Evolutionary conservation across 2,329 filamentous ascomycete species (phyloP), one percentile per base, ranked within the genome.

Genomic region (Sclerotiophoma versabilis): DNA sequence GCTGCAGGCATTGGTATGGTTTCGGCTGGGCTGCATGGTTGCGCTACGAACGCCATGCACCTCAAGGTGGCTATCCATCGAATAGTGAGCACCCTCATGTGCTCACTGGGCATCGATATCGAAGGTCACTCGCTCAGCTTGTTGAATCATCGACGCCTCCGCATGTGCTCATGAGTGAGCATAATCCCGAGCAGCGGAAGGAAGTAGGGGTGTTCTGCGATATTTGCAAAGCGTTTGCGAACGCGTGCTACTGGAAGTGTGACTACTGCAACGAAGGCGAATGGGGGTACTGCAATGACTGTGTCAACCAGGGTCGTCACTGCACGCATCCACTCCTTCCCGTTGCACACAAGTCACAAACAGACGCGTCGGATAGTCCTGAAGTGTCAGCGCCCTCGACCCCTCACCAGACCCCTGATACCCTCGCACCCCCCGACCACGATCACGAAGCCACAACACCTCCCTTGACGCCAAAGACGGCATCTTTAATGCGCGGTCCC

Each of bases 281-380:
- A 69, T 98, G 93, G 93, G 93, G 93, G 0, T 97, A 91, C 71
- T 98, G 93, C 76, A 92, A 93, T 65, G 79, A 83, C 56, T 98
- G 93, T 62, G 91, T 96, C 25, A 93, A 93, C 54, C 87, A 88
- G 72, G 92, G 91, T 14, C 83, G 83, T 55, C 89, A 87, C 55
- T 98, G 93, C 75, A 90, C 87, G 0, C 93, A 98, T 69, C 82
- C 89, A 6, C 80, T 98, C 0, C 79, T 96, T 0, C 91, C 93
- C 0, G 79, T 96, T 37, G 84, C 87, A 0, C 88, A 92, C 62
- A 80, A 84, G 54, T 62, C 54, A 39, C 34, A 50, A 19, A 25
- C 22, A 15, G 59, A 49, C 22, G 54, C 54, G 9, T 47, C 59
- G n/a, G 55, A 48, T 9, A 43, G 32, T 30, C 37, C 59, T 17